These are phyloP conservation scores for Ophiostoma novo-ulmi DNA, from an alignment of 2,329 filamentous ascomycete species.

Conservation along the genomic window DNA sequence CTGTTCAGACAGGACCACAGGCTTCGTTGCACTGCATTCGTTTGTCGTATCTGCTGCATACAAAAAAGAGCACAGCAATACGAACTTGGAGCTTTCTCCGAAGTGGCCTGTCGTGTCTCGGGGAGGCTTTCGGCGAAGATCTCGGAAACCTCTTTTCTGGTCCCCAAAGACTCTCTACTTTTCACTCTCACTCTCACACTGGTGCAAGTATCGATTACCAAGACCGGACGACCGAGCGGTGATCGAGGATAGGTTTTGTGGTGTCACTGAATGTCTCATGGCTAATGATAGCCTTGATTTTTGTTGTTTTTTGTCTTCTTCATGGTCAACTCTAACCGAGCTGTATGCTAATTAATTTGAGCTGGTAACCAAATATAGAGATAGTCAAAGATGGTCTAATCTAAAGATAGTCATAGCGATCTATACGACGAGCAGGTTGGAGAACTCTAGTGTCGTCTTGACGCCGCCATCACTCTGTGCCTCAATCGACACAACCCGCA, in stretches of 20 bases:
- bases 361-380: not conserved
- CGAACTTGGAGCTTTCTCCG: not conserved
- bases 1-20: not conserved
- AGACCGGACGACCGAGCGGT: constrained; percentile 2
- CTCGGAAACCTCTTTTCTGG: not conserved
- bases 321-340: not conserved
- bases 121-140: not conserved
- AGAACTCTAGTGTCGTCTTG: constrained; percentile 56
- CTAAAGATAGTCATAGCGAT: no score
- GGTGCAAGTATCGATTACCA: not conserved
- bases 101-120: not conserved
- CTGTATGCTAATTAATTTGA: not conserved
- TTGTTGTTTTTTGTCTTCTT: not conserved
- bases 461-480: constrained; percentile 46
- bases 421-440: constrained; percentile 43
- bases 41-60: not conserved
- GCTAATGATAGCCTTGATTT: not conserved
- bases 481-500: constrained; percentile 56
- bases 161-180: no score
- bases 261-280: not conserved
- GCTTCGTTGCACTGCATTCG: not conserved
- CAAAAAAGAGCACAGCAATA: not conserved
- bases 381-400: not conserved
- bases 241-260: not conserved
- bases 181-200: no score